Percentiles rank a stretch among this genome's conserved stretches.
Conservation (phyloP, 2,329 filamentous ascomycete species). For the Teratosphaeria gauchensis region DNA sequence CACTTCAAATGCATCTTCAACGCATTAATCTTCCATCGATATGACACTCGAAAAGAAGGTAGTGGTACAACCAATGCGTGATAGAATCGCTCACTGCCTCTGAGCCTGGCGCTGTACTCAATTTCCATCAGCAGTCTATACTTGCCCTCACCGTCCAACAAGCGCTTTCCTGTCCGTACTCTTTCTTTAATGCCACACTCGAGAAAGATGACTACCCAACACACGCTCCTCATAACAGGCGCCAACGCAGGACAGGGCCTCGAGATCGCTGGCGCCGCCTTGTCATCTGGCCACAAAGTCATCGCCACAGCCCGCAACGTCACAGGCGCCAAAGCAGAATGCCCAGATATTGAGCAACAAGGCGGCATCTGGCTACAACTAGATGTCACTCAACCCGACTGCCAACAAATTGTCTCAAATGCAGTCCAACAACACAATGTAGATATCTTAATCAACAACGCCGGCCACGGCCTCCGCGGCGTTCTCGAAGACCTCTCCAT, state of each 20-base stretch:
- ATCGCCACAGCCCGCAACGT: slow-evolving; percentile 10
- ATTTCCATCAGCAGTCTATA: no score
- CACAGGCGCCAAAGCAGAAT: slow-evolving; percentile 1
- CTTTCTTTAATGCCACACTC: not conserved
- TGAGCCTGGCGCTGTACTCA: no score
- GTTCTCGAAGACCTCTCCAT: slow-evolving; percentile 11
- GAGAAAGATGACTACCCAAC: not conserved
- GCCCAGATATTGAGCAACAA: slow-evolving; percentile 5
- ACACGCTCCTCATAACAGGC: slow-evolving; percentile 11
- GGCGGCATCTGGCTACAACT: slow-evolving; percentile 6
- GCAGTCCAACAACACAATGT: slow-evolving; percentile 1
- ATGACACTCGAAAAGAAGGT: no score
- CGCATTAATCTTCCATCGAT: no score
- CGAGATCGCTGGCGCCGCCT: slow-evolving; percentile 10
- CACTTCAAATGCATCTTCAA: not conserved
- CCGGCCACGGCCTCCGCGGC: slow-evolving; percentile 8
- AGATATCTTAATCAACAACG: slow-evolving; percentile 8
- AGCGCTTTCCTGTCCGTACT: not conserved
- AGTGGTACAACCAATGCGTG: no score
- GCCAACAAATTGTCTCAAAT: slow-evolving; percentile 1
- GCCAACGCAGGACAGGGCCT: slow-evolving; percentile 11
- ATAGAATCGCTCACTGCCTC: no score
- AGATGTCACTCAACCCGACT: slow-evolving; percentile 4
- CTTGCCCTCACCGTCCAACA: not conserved
- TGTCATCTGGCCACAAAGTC: slow-evolving; percentile 8